Evolutionary conservation across 305 asterid species (phyloP).

Genomic region (Fraxinus xanthoxyloides): DNA sequence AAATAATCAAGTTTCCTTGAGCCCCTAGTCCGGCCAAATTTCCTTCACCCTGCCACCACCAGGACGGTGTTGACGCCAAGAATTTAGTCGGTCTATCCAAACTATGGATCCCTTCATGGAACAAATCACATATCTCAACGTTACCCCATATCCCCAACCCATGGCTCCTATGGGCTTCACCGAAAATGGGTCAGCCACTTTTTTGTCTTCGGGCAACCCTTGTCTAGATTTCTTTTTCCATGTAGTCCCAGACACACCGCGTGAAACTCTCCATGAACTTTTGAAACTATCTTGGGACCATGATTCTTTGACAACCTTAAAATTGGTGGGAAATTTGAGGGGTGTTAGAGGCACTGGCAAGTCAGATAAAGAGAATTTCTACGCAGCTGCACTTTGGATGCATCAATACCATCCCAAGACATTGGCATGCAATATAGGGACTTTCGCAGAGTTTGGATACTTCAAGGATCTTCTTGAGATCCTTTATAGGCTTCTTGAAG

Average conservation of each 20-base stretch:
- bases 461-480: slow-evolving; percentile 38
- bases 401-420: slow-evolving; percentile 31
- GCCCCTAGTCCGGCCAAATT: not conserved
- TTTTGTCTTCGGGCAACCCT: slow-evolving; percentile 29
- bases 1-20: not conserved
- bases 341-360: slow-evolving; percentile 45
- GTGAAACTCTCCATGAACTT: slow-evolving; percentile 11
- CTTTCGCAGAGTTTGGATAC: slow-evolving; percentile 34
- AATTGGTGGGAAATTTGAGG: slow-evolving; percentile 35
- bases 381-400: slow-evolving; percentile 35
- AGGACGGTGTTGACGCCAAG: not conserved
- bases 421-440: slow-evolving; percentile 27
- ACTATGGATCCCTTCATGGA: not conserved
- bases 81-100: not conserved
- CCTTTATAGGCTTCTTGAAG: slow-evolving; percentile 35
- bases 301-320: slow-evolving; percentile 25
- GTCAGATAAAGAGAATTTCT: slow-evolving; percentile 38
- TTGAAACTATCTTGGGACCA: slow-evolving; percentile 35
- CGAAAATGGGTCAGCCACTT: slow-evolving; percentile 31
- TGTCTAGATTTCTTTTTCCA: slow-evolving; percentile 46
- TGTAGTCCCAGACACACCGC: slow-evolving; percentile 28
- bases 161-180: slow-evolving; percentile 22
- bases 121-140: not conserved
- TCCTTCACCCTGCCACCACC: not conserved
- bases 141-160: not conserved